Base-by-base conservation (phyloP, 805 yeast genomes). In the Ogataea paraovalis region DNA sequence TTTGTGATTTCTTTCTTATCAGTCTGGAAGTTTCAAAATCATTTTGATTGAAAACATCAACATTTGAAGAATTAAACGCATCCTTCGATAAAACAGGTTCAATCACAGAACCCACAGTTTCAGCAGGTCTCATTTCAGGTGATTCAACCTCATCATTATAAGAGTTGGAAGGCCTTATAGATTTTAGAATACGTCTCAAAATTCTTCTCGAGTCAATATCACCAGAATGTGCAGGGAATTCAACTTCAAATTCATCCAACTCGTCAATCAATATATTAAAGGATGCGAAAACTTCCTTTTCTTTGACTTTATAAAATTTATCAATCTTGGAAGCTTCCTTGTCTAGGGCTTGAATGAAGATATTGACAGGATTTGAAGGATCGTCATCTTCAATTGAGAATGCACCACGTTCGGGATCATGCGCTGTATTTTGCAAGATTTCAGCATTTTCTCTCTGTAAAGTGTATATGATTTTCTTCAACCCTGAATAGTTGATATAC, bases 291-390 rank as follows among this genome's bases (percentile, higher is more conserved):
- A 82, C 72, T 38, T 74, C 75, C n/a, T 65, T 68, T 62, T 91
- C 96, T 56, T 85, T 90, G 27, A 72, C 68, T 38, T 68, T 68
- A 66, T 82, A 94, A 60, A 94, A 94, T 41, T 69, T 73, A 65
- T 89, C 91, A 42, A 94, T 81, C 62, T 89, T 88, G 44, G 61
- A 65, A 53, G 87, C 69, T 65, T 94, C 98, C 8, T 78, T 76
- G 62, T 92, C 89, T 50, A 94, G 70, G 1, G 94, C 92, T 18
- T 80, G 74, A 1, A 70, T 58, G 57, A 91, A 92, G n/a, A 80
- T 79, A 18, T 66, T 67, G 2, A 76, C 68, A 6, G 87, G 82
- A 49, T 80, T 81, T 14, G 50, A 42, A 2, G 56, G 53, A 2
- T 65, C 57, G 48, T 66, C 59, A 48, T 67, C 68, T 52, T 66